phyloP scores from a whole-genome alignment of 352 stramenopile species.

The Hyaloperonospora brassicae region DNA sequence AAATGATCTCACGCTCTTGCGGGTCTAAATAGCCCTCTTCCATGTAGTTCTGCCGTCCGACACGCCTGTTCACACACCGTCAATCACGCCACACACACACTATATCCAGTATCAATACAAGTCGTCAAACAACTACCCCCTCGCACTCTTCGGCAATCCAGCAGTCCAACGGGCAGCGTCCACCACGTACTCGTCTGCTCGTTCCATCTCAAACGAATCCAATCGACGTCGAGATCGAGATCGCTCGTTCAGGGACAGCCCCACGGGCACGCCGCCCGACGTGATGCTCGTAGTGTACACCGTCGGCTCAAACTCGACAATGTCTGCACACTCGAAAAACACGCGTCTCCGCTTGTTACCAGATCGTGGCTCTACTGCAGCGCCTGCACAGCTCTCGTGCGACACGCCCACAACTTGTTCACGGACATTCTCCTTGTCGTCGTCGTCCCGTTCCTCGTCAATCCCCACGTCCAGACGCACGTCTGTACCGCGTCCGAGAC shows the following conservation, averaged over 20 bases:
- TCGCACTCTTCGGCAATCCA: too few species aligned
- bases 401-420: conserved; percentile 10
- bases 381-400: conserved; percentile 4
- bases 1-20: conserved; percentile 62
- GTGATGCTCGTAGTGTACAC: conserved; percentile 77
- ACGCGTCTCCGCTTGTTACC: conserved; percentile 61
- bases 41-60: conserved; percentile 79
- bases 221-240: conserved; percentile 62
- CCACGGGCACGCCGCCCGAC: conserved; percentile 66
- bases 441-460: conserved; percentile 15
- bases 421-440: conserved; percentile 24
- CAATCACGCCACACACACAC: background rate
- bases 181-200: conserved; percentile 47
- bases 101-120: too few species aligned
- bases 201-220: conserved; percentile 75
- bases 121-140: too few species aligned
- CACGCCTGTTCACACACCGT: conserved; percentile 21
- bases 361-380: conserved; percentile 21
- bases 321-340: conserved; percentile 72
- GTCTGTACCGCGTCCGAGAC: conserved; percentile 6
- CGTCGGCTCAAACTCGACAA: conserved; percentile 80
- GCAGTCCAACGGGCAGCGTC: too few species aligned
- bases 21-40: conserved; percentile 79
- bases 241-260: conserved; percentile 69
- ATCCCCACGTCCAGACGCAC: conserved; percentile 9